A percentile compares a stretch with the other conserved stretches of the same genome.
These are phyloP conservation scores for Fusarium sp. DNA, from an alignment of 2,329 filamentous ascomycete genomes.

Conservation along the genomic window DNA sequence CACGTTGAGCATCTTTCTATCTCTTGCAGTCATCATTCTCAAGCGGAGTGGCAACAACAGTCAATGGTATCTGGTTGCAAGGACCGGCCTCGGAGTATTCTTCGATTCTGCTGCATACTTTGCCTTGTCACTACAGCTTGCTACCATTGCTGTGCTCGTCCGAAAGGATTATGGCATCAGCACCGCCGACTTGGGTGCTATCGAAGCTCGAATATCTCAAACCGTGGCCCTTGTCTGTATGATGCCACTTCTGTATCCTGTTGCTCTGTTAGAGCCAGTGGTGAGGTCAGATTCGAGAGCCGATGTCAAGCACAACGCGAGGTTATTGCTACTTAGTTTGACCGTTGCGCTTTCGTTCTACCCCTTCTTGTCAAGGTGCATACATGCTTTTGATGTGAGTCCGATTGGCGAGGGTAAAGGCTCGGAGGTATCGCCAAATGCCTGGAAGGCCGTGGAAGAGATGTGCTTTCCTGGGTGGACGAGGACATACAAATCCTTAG, in stretches of 20 bases:
- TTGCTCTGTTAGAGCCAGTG: constrained; percentile 24
- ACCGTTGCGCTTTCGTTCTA: constrained; percentile 38
- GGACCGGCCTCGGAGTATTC: constrained; percentile 18
- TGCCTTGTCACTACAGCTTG: constrained; percentile 36
- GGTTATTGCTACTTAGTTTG: constrained; percentile 19
- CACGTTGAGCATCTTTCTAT: constrained; percentile 3
- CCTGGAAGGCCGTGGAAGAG: constrained; percentile 16
- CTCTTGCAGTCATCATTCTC: constrained; percentile 8
- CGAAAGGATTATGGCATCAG: constrained; percentile 43
- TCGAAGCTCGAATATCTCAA: constrained; percentile 39
- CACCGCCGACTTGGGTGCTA: constrained; percentile 35
- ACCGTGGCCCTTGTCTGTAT: constrained; percentile 39
- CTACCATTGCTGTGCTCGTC: constrained; percentile 35
- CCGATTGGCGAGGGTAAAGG: constrained; percentile 22
- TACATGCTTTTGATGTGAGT: constrained; percentile 32
- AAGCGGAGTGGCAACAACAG: background rate
- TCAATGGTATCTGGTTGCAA: background rate
- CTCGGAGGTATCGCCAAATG: constrained; percentile 3
- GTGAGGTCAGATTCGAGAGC: background rate
- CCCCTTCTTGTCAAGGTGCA: constrained; percentile 42
- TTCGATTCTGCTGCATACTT: constrained; percentile 41
- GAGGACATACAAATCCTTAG: constrained; percentile 5
- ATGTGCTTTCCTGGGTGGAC: constrained; percentile 25
- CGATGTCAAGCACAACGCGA: constrained; percentile 13
- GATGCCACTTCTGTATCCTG: constrained; percentile 40